Base-by-base conservation (phyloP, 768 basidiomycete genomes). In the Mycena latifolia region DNA sequence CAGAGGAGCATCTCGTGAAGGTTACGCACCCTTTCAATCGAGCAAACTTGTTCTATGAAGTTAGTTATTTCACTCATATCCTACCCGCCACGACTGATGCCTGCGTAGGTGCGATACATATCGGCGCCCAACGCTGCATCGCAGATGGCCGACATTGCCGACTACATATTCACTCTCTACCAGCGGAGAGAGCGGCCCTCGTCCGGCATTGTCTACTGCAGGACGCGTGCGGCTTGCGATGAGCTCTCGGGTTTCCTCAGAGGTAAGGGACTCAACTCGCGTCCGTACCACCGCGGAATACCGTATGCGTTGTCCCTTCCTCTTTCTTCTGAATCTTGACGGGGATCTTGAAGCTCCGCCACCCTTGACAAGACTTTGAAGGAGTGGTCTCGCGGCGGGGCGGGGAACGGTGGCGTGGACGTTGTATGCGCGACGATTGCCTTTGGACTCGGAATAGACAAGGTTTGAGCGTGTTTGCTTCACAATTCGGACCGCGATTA, bases 371-470 rank as follows among this genome's bases (percentile, higher is more conserved):
- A 80, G 54, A 90, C 89, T 12, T 84, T 94, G 81, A 84, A 81
- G 61, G 79, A 83, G 15, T 92, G 86, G 91, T 77, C 79, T 71
- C 63, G 74, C 15, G 88, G 87, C 17, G 86, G 87, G 11, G 71
- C 76, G 8, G 87, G 84, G 14, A 79, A 81, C 24, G 84, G 82
- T 22, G 85, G 83, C 25, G 81, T 91, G 4, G 91, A 93, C 61
- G 83, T 93, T 25, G 91, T 91, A 67, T 64, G 89, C 27, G 92
- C 92, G 12, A 93, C 92, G 0, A 86, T 95, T 54, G 93, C 93
- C 6, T 95, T 95, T 70, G 94, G 94, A 2, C 88, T 94, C 79
- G 93, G 93, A 2, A 94, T 95, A 48, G 93, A 95, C 74, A 95
- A 94, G 78, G 80, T 41, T n/a, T 45, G 52, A 15, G 31, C 5